Percentiles rank a stretch among this genome's conserved stretches.
Evolutionary conservation across 2,329 filamentous ascomycete genomes (phyloP).

Genomic region (Aspergillus awamori): DNA sequence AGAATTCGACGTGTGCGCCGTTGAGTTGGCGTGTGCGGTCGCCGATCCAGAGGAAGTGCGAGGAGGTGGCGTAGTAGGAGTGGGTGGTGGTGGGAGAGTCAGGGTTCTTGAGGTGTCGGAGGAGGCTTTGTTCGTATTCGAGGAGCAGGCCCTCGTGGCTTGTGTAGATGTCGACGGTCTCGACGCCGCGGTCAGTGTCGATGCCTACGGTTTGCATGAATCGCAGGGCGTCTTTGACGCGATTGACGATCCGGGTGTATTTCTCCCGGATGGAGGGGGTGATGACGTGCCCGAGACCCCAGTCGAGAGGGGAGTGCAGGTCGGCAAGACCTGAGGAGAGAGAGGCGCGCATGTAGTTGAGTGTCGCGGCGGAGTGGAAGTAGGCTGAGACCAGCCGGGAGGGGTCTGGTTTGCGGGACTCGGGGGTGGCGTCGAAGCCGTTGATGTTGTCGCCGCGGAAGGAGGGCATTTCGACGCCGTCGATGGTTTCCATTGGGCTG

Average conservation of each 20-base stretch:
- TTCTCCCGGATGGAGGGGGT: constrained; percentile 81
- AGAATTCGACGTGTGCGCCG: constrained; percentile 94
- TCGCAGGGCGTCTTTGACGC: constrained; percentile 85
- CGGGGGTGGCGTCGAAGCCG: constrained; percentile 67
- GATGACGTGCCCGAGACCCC: constrained; percentile 88
- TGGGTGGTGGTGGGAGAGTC: constrained; percentile 54
- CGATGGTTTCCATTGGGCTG: constrained; percentile 78
- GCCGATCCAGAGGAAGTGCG: constrained; percentile 98
- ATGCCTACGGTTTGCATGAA: constrained; percentile 96
- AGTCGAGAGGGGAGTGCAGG: constrained; percentile 89
- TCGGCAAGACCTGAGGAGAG: constrained; percentile 89
- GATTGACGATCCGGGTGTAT: constrained; percentile 81
- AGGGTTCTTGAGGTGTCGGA: constrained; percentile 72
- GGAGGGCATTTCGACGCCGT: constrained; percentile 80
- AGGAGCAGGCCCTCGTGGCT: constrained; percentile 92
- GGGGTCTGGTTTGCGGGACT: constrained; percentile 80
- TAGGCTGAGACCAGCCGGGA: constrained; percentile 85
- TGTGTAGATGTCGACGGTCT: constrained; percentile 93
- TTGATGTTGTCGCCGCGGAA: constrained; percentile 97
- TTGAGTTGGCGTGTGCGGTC: constrained; percentile 93
- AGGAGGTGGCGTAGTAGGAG: constrained; percentile 89
- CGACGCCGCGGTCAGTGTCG: constrained; percentile 77
- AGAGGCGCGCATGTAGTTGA: constrained; percentile 88
- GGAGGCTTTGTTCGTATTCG: constrained; percentile 90
- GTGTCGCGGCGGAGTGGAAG: constrained; percentile 90